Conservation (phyloP, 2,329 filamentous ascomycete species). For the Fonsecaea monophora region DNA sequence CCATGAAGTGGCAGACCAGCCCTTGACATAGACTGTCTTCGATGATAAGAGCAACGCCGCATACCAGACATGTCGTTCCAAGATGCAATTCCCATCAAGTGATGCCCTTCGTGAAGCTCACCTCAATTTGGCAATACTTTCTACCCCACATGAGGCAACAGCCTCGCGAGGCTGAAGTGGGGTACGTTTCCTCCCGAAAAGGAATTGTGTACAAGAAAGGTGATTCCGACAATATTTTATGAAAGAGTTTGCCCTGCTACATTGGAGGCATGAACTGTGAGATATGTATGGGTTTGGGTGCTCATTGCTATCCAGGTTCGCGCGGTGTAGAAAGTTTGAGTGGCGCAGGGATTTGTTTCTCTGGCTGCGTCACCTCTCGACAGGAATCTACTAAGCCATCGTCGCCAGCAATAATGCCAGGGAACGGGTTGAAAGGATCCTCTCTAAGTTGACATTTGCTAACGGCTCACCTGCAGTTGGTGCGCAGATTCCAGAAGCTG, state of each 20-base stretch:
- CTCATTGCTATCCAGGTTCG: background rate
- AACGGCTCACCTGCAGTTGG: background rate
- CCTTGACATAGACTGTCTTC: background rate
- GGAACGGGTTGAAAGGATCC: background rate
- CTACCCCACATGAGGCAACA: conserved; percentile 17
- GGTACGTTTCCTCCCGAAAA: background rate
- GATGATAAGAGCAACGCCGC: background rate
- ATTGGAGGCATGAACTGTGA: background rate
- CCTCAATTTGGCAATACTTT: background rate
- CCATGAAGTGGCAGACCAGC: background rate
- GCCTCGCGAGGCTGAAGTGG: conserved; percentile 23
- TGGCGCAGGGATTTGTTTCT: background rate
- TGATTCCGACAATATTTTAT: background rate
- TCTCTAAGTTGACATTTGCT: background rate
- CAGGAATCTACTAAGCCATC: background rate
- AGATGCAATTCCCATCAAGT: background rate
- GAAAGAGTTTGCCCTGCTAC: background rate
- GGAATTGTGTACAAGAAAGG: background rate
- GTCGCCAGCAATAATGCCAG: background rate
- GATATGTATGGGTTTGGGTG: background rate
- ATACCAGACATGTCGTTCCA: background rate
- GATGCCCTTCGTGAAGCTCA: background rate
- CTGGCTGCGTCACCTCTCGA: background rate
- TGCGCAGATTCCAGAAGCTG: background rate
- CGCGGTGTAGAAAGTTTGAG: background rate